These are phyloP conservation scores for Kwoniella mangroviensis DNA, from an alignment of 768 basidiomycete genomes.

Conservation along the genomic window DNA sequence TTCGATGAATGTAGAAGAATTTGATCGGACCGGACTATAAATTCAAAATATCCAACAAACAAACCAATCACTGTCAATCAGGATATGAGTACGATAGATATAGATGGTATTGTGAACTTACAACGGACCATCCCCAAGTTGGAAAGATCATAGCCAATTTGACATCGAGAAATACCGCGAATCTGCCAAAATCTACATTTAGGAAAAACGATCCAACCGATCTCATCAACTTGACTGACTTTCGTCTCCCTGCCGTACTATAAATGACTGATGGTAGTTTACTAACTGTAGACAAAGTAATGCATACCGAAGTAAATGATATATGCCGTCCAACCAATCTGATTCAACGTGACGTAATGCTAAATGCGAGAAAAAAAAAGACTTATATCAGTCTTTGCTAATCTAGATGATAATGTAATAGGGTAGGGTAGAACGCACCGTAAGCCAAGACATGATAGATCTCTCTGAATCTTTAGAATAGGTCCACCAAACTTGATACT, in stretches of 20 bases:
- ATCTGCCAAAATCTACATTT: too few species aligned
- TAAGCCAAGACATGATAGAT: neutral
- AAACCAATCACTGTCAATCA: neutral
- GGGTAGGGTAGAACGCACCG: neutral
- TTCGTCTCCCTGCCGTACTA: neutral
- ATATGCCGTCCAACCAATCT: neutral
- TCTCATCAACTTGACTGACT: neutral
- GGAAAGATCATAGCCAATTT: too few species aligned
- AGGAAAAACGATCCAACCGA: neutral
- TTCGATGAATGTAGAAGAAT: constrained; percentile 11
- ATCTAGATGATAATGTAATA: neutral
- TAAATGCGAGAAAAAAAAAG: neutral
- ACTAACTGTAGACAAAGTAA: constrained; percentile 13
- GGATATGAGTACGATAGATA: too few species aligned
- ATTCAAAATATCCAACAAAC: neutral
- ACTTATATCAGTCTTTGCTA: neutral
- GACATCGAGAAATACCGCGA: too few species aligned
- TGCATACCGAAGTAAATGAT: constrained; percentile 3
- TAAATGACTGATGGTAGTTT: neutral
- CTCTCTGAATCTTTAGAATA: constrained; percentile 8
- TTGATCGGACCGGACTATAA: neutral
- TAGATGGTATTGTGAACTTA: too few species aligned
- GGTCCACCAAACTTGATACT: constrained; percentile 11
- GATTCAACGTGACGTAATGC: neutral
- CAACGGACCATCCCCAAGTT: too few species aligned